Evolutionary conservation across 2,329 filamentous ascomycete genomes (phyloP).

Genomic region (Colletotrichum truncatum): DNA sequence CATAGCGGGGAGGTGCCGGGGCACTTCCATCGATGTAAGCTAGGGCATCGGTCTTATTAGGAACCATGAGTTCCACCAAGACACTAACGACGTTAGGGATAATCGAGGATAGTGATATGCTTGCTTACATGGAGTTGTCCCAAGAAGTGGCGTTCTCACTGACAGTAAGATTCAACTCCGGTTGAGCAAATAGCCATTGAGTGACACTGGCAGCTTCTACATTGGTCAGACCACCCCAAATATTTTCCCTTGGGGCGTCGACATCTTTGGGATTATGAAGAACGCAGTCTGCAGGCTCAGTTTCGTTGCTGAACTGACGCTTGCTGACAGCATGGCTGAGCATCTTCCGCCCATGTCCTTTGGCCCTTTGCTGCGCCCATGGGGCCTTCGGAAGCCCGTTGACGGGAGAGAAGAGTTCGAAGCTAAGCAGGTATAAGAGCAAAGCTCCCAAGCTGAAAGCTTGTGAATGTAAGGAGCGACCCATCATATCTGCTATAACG

Average conservation of each 20-base stretch:
- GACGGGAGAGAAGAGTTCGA: background rate
- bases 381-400: constrained; percentile 11
- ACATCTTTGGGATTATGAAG: constrained; percentile 24
- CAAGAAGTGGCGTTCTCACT: constrained; percentile 43
- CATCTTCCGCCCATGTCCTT: constrained; percentile 17
- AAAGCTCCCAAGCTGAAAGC: constrained; percentile 9
- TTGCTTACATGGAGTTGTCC: constrained; percentile 46
- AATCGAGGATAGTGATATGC: rapidly evolving
- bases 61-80: constrained; percentile 48
- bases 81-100: constrained; percentile 29
- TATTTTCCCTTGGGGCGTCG: constrained; percentile 50
- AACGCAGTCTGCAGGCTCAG: constrained; percentile 1
- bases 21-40: constrained; percentile 51
- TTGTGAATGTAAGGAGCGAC: background rate
- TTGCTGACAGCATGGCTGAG: constrained; percentile 13
- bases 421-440: constrained; percentile 7
- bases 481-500: background rate
- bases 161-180: constrained; percentile 48
- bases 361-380: constrained; percentile 23
- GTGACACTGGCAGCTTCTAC: constrained; percentile 48
- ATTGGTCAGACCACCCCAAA: constrained; percentile 49
- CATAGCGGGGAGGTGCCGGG: constrained; percentile 49
- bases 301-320: constrained; percentile 7
- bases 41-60: constrained; percentile 59
- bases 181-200: constrained; percentile 48